Evolutionary conservation across 2,329 filamentous ascomycete genomes (phyloP).

Genomic region (Botrytis deweyae): DNA sequence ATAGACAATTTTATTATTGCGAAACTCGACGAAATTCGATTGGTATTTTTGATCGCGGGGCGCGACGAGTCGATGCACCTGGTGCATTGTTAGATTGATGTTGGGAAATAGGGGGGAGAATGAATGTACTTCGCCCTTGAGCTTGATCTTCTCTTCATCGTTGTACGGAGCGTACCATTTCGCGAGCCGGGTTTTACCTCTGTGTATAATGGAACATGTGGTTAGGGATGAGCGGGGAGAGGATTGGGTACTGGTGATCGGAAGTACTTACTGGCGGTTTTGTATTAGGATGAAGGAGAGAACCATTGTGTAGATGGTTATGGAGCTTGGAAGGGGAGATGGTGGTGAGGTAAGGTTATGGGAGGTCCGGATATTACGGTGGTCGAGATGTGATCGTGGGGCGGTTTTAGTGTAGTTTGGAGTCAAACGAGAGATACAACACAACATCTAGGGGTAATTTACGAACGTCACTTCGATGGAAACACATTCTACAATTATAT

Average conservation of each 20-base stretch:
- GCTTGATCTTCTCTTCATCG: constrained; percentile 98
- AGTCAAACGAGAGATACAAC: not conserved
- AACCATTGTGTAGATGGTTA: constrained; percentile 44
- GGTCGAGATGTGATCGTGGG: not conserved
- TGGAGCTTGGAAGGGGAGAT: not conserved
- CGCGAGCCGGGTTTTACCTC: constrained; percentile 95
- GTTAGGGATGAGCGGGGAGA: not conserved
- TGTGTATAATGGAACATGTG: constrained; percentile 41
- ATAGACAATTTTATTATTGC: constrained; percentile 95
- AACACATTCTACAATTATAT: not conserved
- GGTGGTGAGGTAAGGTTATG: not conserved
- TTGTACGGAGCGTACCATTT: constrained; percentile 99
- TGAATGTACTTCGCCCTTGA: constrained; percentile 83
- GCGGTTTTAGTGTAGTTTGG: not conserved
- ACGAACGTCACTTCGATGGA: not conserved
- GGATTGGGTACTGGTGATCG: not conserved
- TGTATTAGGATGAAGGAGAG: constrained; percentile 89
- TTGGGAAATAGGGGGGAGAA: constrained; percentile 5
- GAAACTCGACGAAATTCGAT: constrained; percentile 97
- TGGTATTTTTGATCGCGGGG: constrained; percentile 99
- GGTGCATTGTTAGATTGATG: constrained; percentile 14
- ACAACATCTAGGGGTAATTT: not conserved
- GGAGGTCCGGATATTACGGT: constrained; percentile 15
- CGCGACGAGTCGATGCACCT: constrained; percentile 96
- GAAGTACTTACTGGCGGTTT: constrained; percentile 69